Evolutionary conservation across 352 stramenopile species (phyloP), one percentile per base, ranked within the genome.

Genomic region (Aphanomyces invadans): DNA sequence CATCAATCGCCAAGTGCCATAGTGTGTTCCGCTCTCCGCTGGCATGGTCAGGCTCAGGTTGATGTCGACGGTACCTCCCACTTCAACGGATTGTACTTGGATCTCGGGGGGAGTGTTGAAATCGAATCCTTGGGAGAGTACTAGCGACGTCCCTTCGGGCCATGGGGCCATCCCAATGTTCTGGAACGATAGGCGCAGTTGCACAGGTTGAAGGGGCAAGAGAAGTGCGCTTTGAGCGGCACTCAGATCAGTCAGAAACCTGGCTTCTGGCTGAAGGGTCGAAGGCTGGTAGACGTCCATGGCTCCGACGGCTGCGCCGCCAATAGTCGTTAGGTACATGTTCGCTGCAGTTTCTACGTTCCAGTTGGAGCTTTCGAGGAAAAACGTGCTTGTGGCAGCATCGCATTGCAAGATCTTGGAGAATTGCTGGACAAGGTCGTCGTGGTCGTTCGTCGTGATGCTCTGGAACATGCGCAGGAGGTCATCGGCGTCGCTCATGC

Each of bases 341-440:
- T 94, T 94, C 7, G 74, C 83, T 11, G 86, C 86, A 45, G 80
- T 86, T 64, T 94, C 83, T 26, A 94, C 83, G 73, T 94, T 94
- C 86, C 86, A 94, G 74, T 92, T 94, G 60, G 77, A 89, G 66
- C 83, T 91, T 62, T 94, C 86, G 60, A 94, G 78, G 69, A 92
- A 94, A 70, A 94, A 94, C 52, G 72, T 79, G 46, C 83, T 84
- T 42, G 82, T 92, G 44, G 76, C 65, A 17, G 75, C 70, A 67
- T 92, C 81, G 53, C 88, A 68, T 66, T 90, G 72, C 70, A 94
- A 65, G 33, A 94, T 67, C 57, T 86, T 75, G 23, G 82, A 80
- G 70, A 94, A 94, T 64, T 94, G 86, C 48, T 90, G 81, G 26
- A 94, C 76, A 4, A 94, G 72, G 71, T 90, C 83, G 44, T 94